Evolutionary conservation across 192 early-diverging fungal species (phyloP).

Genomic region (Backusella sp.): DNA sequence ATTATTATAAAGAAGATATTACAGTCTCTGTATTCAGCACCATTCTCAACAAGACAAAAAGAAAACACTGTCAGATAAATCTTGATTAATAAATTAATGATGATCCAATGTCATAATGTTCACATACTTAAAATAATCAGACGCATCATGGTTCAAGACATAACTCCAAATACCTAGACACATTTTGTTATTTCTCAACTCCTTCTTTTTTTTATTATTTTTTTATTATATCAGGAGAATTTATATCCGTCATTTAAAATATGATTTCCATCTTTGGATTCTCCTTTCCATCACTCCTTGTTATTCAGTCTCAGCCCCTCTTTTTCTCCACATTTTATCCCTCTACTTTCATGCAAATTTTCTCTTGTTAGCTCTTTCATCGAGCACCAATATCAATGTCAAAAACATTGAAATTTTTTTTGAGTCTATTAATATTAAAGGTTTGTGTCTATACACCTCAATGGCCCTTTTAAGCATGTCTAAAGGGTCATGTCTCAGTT

Average conservation of each 20-base stretch:
- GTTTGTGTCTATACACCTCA: background rate
- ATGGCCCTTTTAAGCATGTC: background rate
- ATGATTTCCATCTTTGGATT: background rate
- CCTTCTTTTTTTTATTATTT: background rate
- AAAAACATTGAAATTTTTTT: background rate
- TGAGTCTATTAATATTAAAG: background rate
- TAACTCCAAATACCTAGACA: background rate
- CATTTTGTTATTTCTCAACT: background rate
- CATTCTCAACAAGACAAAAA: background rate
- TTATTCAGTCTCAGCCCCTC: background rate
- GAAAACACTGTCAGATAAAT: background rate
- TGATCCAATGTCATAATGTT: background rate
- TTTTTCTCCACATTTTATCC: constrained; percentile 9
- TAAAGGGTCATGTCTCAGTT: background rate
- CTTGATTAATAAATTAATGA: background rate
- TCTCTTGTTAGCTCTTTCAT: background rate
- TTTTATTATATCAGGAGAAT: constrained; percentile 2
- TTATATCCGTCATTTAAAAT: constrained; percentile 6
- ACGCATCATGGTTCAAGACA: background rate
- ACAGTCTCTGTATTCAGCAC: background rate
- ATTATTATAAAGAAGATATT: background rate
- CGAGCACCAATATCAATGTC: background rate
- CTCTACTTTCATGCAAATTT: constrained; percentile 4
- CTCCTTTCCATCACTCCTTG: constrained; percentile 2
- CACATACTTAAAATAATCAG: background rate